A percentile compares a stretch with the other conserved stretches of the same genome.
These are phyloP conservation scores for Microbotryum intermedium DNA, from an alignment of 1,284 basidiomycete species.

Conservation along the genomic window DNA sequence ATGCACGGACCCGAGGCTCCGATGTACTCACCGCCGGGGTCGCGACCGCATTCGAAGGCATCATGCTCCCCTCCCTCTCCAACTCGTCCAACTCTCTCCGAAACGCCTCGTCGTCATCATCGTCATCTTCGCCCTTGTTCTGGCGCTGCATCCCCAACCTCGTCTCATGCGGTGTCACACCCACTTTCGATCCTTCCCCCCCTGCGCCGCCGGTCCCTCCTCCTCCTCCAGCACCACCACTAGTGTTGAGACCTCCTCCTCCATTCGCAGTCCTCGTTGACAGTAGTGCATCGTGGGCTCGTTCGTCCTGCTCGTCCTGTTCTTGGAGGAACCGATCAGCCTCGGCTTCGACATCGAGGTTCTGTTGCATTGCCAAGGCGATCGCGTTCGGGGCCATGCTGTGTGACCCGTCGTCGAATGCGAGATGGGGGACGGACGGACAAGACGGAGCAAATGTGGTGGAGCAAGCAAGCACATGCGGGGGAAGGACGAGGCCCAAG, in stretches of 20 bases:
- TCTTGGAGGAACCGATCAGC: constrained; percentile 21
- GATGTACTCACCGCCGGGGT: constrained; percentile 15
- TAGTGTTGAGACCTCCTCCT: no score
- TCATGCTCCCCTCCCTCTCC: constrained; percentile 19
- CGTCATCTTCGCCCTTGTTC: not conserved
- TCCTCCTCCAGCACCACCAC: no score
- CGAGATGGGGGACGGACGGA: no score
- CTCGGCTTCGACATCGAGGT: constrained; percentile 19
- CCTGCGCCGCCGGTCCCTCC: no score
- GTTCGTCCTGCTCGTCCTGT: constrained; percentile 7
- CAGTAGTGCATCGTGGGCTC: no score
- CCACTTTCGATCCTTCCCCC: no score
- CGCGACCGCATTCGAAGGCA: not conserved
- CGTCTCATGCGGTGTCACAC: not conserved
- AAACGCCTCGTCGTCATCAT: constrained; percentile 5
- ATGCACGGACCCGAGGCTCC: no score
- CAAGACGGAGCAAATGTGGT: no score
- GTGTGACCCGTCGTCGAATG: no score
- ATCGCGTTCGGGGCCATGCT: not conserved
- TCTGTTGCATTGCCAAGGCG: not conserved
- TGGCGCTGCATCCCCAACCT: not conserved
- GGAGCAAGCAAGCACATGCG: no score
- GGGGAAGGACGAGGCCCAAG: no score
- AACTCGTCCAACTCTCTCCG: constrained; percentile 10
- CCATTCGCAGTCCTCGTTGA: no score